These are phyloP conservation scores for Flaveria linearis DNA, from an alignment of 129 eudicot genomes.

Conservation along the genomic window DNA sequence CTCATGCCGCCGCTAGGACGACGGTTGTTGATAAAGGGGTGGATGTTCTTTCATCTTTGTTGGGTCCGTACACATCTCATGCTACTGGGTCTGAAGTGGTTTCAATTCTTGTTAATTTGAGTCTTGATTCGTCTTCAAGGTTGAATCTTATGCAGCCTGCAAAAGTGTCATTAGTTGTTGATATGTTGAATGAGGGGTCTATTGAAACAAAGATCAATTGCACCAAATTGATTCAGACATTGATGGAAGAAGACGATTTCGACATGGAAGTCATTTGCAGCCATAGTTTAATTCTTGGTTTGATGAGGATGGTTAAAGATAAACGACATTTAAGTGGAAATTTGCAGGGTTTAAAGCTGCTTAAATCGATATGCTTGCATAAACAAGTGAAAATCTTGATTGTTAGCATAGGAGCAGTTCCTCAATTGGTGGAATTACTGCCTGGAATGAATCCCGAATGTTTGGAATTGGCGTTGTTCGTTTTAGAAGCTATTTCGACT, in stretches of 20 bases:
- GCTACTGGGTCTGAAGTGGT: conserved; percentile 56
- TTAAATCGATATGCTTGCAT: conserved; percentile 40
- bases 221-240: conserved; percentile 41
- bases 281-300: conserved; percentile 48
- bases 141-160: conserved; percentile 46
- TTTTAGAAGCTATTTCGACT: conserved; percentile 43
- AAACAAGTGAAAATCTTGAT: conserved; percentile 36
- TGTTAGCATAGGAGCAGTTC: conserved; percentile 46
- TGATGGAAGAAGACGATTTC: conserved; percentile 48
- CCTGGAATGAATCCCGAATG: conserved; percentile 48
- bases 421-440: conserved; percentile 45
- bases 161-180: conserved; percentile 47
- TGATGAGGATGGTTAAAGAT: conserved; percentile 50
- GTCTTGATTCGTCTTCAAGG: conserved; percentile 40
- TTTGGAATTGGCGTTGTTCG: conserved; percentile 41
- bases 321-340: conserved; percentile 40
- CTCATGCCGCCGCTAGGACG: conserved; percentile 31
- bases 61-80: conserved; percentile 56
- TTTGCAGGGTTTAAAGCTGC: conserved; percentile 40
- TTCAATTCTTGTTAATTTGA: conserved; percentile 49
- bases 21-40: conserved; percentile 47
- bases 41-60: conserved; percentile 31
- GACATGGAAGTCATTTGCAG: conserved; percentile 45
- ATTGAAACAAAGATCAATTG: conserved; percentile 58
- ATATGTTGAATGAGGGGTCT: conserved; percentile 58